These are phyloP conservation scores for Plasmopara viticola DNA, from an alignment of 352 stramenopile species.

Conservation along the genomic window DNA sequence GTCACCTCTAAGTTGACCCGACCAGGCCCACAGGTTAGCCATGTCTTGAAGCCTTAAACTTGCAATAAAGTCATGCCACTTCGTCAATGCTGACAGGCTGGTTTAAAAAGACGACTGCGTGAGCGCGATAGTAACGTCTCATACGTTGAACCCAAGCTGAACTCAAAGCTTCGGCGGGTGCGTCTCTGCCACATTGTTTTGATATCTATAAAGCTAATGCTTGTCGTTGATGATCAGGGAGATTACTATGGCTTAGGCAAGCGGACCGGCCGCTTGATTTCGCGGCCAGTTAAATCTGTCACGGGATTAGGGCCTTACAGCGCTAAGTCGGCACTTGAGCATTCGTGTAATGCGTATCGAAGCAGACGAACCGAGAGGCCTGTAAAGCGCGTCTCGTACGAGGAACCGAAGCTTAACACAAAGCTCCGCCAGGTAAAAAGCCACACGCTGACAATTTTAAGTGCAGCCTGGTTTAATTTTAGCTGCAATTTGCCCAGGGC, in stretches of 20 bases:
- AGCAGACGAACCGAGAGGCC: constrained; percentile 23
- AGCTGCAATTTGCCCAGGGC: constrained; percentile 27
- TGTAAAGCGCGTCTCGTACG: constrained; percentile 47
- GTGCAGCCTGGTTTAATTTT: constrained; percentile 10
- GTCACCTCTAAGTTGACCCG: constrained; percentile 4
- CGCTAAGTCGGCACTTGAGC: constrained; percentile 13
- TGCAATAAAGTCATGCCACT: constrained; percentile 1
- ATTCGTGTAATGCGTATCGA: constrained; percentile 14
- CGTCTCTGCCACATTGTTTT: constrained; percentile 2
- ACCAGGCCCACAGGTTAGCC: constrained; percentile 12
- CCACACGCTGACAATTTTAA: constrained; percentile 1
- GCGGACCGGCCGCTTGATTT: constrained; percentile 10
- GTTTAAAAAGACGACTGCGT: constrained; percentile 27
- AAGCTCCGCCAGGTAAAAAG: constrained; percentile 65
- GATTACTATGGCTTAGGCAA: constrained; percentile 63
- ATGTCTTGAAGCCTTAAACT: neutral
- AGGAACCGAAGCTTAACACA: constrained; percentile 68
- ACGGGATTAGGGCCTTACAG: constrained; percentile 11
- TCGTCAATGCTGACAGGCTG: constrained; percentile 5
- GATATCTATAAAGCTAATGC: constrained; percentile 7
- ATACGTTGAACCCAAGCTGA: constrained; percentile 60
- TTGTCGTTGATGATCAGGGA: constrained; percentile 25
- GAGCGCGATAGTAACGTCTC: constrained; percentile 32
- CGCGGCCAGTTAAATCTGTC: constrained; percentile 11
- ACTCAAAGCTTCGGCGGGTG: constrained; percentile 56